Percentiles rank a stretch among this genome's conserved stretches.
Conservation (phyloP, 2,329 filamentous ascomycete species). For the Aureobasidium sp. region DNA sequence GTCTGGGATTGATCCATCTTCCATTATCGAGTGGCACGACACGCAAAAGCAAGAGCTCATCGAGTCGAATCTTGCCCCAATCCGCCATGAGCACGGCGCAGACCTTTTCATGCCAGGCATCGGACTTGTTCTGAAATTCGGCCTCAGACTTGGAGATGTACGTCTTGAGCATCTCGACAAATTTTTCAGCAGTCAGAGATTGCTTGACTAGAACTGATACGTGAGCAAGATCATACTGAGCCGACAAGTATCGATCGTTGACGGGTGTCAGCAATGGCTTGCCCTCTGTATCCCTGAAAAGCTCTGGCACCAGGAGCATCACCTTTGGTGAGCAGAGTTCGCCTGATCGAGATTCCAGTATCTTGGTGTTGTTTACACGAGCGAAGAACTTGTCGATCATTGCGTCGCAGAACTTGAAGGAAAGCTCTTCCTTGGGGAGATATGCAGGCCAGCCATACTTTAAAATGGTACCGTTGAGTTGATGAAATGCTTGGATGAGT, state of each 20-base stretch:
- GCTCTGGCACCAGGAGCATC: neutral
- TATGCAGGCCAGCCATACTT: slow-evolving; percentile 18
- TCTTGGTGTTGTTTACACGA: neutral
- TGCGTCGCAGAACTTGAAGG: neutral
- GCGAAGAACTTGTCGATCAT: neutral
- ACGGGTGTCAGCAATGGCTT: neutral
- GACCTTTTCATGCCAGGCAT: slow-evolving; percentile 13
- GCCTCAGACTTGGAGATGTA: neutral
- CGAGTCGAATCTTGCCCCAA: neutral
- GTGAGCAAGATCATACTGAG: neutral
- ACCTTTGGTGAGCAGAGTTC: neutral
- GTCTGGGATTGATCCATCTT: slow-evolving; percentile 3
- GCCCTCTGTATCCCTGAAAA: neutral
- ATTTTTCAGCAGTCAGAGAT: neutral
- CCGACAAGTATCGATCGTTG: neutral
- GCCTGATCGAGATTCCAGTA: neutral
- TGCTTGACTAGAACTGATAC: neutral
- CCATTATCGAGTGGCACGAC: slow-evolving; percentile 16
- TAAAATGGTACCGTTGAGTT: slow-evolving; percentile 14
- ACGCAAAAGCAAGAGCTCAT: neutral
- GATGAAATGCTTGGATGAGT: slow-evolving; percentile 10
- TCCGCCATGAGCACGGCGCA: neutral
- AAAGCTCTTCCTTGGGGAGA: slow-evolving; percentile 1
- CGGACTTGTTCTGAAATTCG: neutral
- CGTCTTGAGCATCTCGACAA: slow-evolving; percentile 12